phyloP scores from a whole-genome alignment of 2,329 filamentous ascomycete species.

The Sporothrix protearum region DNA sequence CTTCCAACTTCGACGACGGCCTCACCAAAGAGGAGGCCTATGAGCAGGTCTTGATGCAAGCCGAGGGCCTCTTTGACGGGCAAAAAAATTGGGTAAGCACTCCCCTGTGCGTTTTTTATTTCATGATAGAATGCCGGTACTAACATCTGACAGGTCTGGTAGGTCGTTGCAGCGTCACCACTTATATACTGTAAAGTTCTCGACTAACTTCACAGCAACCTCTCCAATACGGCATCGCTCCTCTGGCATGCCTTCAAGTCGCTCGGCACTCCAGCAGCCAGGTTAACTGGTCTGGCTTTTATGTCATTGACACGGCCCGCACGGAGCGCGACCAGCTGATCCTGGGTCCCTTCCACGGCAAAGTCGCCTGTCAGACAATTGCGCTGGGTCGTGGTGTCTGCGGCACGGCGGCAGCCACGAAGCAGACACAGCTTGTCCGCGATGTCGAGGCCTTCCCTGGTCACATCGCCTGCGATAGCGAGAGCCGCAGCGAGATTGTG shows the following conservation, averaged over 20 bases:
- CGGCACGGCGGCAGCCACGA: conserved; percentile 61
- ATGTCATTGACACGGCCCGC: conserved; percentile 53
- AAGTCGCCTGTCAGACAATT: conserved; percentile 76
- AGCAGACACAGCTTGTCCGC: conserved; percentile 60
- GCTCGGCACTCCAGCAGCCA: conserved; percentile 60
- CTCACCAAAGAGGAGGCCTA: conserved; percentile 71
- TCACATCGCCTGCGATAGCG: conserved; percentile 77
- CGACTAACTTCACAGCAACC: no score
- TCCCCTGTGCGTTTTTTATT: not conserved
- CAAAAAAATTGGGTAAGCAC: conserved; percentile 73
- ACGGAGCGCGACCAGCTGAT: conserved; percentile 52
- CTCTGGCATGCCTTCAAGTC: conserved; percentile 79
- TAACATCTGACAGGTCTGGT: conserved; percentile 37
- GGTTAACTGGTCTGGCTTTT: conserved; percentile 82
- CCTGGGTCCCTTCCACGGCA: conserved; percentile 76
- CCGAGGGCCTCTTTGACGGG: conserved; percentile 63
- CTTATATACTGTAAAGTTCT: no score
- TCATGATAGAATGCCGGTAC: no score
- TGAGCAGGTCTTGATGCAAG: conserved; percentile 67
- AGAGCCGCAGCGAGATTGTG: conserved; percentile 75
- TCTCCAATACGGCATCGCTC: conserved; percentile 70
- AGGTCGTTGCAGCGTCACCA: no score
- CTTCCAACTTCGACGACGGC: conserved; percentile 66
- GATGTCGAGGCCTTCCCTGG: conserved; percentile 74
- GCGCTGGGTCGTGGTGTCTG: conserved; percentile 71